A percentile compares a stretch with the other conserved stretches of the same genome.
Conservation (phyloP, 2,329 filamentous ascomycete species). For the Fusarium secorum region DNA sequence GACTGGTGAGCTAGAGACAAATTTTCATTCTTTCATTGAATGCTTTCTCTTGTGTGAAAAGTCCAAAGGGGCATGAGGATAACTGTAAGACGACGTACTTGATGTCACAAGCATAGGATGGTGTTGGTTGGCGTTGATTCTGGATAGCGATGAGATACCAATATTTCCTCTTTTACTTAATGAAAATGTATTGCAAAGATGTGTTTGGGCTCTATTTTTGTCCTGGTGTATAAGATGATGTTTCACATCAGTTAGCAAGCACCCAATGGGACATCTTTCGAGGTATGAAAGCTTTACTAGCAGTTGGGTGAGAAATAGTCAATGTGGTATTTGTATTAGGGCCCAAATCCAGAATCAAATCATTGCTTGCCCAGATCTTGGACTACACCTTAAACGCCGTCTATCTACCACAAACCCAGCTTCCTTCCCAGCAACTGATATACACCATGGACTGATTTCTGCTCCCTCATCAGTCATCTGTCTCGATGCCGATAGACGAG, state of each 20-base stretch:
- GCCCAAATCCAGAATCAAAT: conserved; percentile 16
- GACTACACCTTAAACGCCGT: conserved; percentile 31
- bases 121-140: conserved; percentile 34
- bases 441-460: not conserved
- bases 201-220: not conserved
- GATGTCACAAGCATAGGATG: conserved; percentile 16
- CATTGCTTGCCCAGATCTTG: conserved; percentile 13
- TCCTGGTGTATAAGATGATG: not conserved
- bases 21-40: not conserved
- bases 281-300: not conserved
- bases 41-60: not conserved
- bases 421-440: not conserved
- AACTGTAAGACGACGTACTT: conserved; percentile 8
- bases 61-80: not conserved
- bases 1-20: conserved; percentile 41
- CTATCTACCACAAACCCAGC: not conserved
- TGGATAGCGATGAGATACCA: conserved; percentile 23
- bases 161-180: conserved; percentile 5
- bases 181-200: not conserved
- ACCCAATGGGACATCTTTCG: not conserved
- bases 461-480: conserved; percentile 43
- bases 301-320: conserved; percentile 12
- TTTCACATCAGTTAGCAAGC: not conserved
- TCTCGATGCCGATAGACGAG: conserved; percentile 53
- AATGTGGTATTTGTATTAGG: conserved; percentile 38